These are phyloP conservation scores for Sarocladium kiliense DNA, from an alignment of 2,329 filamentous ascomycete species.

Conservation along the genomic window DNA sequence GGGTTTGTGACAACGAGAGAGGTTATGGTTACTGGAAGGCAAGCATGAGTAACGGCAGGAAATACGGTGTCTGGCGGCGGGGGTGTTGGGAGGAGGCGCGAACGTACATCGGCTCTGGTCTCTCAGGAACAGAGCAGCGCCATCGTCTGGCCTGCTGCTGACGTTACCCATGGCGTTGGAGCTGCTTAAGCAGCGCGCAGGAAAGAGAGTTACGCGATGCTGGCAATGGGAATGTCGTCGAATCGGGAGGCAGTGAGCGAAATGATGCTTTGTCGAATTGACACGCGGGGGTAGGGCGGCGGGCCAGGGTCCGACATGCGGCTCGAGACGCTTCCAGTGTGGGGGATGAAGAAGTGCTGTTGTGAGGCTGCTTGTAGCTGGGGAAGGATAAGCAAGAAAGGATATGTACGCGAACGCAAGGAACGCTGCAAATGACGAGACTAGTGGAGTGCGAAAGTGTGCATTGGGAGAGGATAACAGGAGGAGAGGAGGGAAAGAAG, in stretches of 20 bases:
- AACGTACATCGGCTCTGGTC: constrained; percentile 85
- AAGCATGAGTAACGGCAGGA: constrained; percentile 8
- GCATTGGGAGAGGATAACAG: neutral
- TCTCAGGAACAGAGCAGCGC: constrained; percentile 72
- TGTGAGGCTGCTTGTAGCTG: neutral
- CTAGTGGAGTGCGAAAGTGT: neutral
- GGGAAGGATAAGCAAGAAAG: constrained; percentile 7
- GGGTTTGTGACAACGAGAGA: constrained; percentile 77
- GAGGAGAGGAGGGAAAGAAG: neutral
- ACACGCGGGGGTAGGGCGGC: constrained; percentile 12
- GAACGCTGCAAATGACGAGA: constrained; percentile 5
- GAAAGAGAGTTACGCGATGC: constrained; percentile 8
- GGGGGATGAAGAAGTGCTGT: neutral
- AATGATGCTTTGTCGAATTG: constrained; percentile 3
- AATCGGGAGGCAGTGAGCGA: constrained; percentile 11
- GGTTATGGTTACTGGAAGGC: constrained; percentile 71
- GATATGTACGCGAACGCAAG: constrained; percentile 6
- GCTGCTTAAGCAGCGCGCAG: neutral
- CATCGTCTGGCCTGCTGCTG: constrained; percentile 83
- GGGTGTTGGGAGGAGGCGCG: constrained; percentile 5
- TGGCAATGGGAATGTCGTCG: constrained; percentile 13
- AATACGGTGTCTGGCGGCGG: neutral
- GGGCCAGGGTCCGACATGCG: constrained; percentile 23
- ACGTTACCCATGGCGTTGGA: constrained; percentile 77
- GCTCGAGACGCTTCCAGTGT: neutral